Conservation (phyloP, 139 green algal species). For the Eudorina sp. region DNA sequence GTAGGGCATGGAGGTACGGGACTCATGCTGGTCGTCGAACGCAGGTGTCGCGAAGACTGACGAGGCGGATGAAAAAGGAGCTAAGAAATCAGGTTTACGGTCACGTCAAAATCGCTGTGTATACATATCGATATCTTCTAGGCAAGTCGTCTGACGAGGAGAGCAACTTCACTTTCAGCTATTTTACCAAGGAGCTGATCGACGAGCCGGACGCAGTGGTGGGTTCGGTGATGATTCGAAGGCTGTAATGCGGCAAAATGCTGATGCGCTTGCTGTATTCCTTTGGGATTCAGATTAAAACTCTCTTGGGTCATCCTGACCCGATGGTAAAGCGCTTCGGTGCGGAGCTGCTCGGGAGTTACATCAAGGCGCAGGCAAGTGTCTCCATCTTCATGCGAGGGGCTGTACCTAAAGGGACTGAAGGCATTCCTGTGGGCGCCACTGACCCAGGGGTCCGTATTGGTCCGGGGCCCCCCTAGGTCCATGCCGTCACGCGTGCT, state of each 20-base stretch:
- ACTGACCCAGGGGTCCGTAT: too few species aligned
- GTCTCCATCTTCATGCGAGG: too few species aligned
- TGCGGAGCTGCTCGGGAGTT: constrained; percentile 45
- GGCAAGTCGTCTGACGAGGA: constrained; percentile 51
- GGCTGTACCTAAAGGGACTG: too few species aligned
- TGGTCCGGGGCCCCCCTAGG: too few species aligned
- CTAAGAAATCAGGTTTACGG: constrained; percentile 56
- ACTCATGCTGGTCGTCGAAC: neutral
- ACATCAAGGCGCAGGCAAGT: constrained; percentile 46
- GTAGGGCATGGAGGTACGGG: neutral
- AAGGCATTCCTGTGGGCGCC: too few species aligned
- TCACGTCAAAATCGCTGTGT: constrained; percentile 67
- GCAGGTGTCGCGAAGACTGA: constrained; percentile 71
- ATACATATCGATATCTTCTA: constrained; percentile 68
- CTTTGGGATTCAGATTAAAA: constrained; percentile 55
- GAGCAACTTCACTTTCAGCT: constrained; percentile 66
- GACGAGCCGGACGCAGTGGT: constrained; percentile 67
- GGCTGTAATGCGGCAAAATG: neutral
- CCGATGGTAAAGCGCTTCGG: constrained; percentile 47
- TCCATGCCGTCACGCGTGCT: too few species aligned
- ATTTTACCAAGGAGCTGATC: constrained; percentile 70
- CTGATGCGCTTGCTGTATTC: too few species aligned
- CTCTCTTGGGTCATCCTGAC: constrained; percentile 55
- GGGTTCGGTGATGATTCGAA: neutral
- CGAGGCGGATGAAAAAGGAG: constrained; percentile 56